Evolutionary conservation across 176 grass and related monocot species (phyloP).

Genomic region (Poa pratensis): DNA sequence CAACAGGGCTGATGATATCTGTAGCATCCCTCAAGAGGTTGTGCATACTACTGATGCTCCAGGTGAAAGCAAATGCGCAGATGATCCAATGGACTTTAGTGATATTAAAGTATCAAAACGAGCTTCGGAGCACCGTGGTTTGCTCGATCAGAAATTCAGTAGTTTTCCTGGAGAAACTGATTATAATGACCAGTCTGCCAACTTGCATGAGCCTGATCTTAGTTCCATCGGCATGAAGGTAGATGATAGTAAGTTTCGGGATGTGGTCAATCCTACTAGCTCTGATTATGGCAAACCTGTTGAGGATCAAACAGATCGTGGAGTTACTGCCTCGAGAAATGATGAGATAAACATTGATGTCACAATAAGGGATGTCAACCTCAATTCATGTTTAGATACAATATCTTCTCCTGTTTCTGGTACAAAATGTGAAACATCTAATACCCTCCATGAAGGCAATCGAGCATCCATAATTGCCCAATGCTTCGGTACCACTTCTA

Average conservation of each 20-base stretch:
- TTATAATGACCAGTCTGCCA: conserved; percentile 36
- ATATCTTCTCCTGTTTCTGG: conserved; percentile 55
- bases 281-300: conserved; percentile 42
- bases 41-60: conserved; percentile 4
- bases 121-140: conserved; percentile 41
- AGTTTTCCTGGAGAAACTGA: conserved; percentile 30
- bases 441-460: conserved; percentile 46
- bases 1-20: conserved; percentile 38
- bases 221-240: conserved; percentile 53
- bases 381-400: conserved; percentile 59
- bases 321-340: conserved; percentile 45
- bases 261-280: conserved; percentile 32
- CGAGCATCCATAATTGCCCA: conserved; percentile 44
- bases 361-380: conserved; percentile 57
- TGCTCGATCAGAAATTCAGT: conserved; percentile 44
- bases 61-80: conserved; percentile 30
- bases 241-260: conserved; percentile 30
- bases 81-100: conserved; percentile 21
- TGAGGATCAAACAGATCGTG: conserved; percentile 44
- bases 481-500: conserved; percentile 56
- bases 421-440: conserved; percentile 56
- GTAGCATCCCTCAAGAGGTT: conserved; percentile 26
- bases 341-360: conserved; percentile 38
- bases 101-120: conserved; percentile 37
- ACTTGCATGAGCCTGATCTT: conserved; percentile 42